phyloP scores from a whole-genome alignment of 805 yeast species.

The Saccharomyces paradoxus region DNA sequence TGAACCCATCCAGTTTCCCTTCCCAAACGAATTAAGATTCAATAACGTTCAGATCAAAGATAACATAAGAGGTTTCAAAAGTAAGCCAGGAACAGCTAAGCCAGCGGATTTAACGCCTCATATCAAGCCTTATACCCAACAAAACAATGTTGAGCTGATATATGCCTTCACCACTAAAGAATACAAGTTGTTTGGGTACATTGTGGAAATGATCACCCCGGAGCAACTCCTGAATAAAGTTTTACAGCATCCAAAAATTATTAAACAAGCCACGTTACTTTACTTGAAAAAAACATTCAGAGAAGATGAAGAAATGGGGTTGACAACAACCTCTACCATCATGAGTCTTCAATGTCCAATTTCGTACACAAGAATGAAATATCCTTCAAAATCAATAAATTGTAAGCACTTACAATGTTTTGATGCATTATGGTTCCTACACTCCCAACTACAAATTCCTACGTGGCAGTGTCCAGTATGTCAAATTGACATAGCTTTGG shows the following conservation, averaged over 20 bases:
- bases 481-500: conserved; percentile 40
- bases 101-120: conserved; percentile 71
- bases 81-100: conserved; percentile 65
- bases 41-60: conserved; percentile 45
- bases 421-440: conserved; percentile 67
- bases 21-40: conserved; percentile 56
- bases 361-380: conserved; percentile 56
- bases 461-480: conserved; percentile 90
- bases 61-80: conserved; percentile 67
- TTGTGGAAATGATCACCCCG: conserved; percentile 44
- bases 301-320: conserved; percentile 59
- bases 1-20: conserved; percentile 65
- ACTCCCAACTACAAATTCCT: conserved; percentile 70
- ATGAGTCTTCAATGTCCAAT: conserved; percentile 74
- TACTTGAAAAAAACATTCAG: conserved; percentile 35
- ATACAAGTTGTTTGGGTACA: conserved; percentile 46
- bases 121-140: conserved; percentile 24
- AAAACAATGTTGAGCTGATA: conserved; percentile 42
- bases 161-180: conserved; percentile 51
- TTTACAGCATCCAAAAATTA: conserved; percentile 42
- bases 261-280: conserved; percentile 41
- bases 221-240: conserved; percentile 35
- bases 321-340: conserved; percentile 57
- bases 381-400: conserved; percentile 60
- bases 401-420: conserved; percentile 86